Percentiles rank a stretch among this genome's conserved stretches.
These are phyloP conservation scores for Fusarium austroafricanum DNA, from an alignment of 2,329 filamentous ascomycete species.

Conservation along the genomic window DNA sequence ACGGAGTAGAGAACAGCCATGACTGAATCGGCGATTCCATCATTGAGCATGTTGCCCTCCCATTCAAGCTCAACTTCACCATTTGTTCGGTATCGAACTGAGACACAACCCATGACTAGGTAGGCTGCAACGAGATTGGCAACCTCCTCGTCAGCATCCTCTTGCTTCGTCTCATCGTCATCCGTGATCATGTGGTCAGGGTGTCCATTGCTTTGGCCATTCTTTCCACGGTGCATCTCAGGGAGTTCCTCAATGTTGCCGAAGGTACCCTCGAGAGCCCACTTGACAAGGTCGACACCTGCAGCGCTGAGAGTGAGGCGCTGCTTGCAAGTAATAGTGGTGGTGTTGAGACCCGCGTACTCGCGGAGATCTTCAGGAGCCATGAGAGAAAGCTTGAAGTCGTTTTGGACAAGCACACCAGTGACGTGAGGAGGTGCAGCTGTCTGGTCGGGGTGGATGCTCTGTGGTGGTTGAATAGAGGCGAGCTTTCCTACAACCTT, in stretches of 20 bases:
- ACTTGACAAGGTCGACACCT: slow-evolving; percentile 89
- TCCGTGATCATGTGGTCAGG: slow-evolving; percentile 52
- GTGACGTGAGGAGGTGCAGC: slow-evolving; percentile 71
- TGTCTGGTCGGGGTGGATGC: slow-evolving; percentile 34
- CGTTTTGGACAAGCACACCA: slow-evolving; percentile 95
- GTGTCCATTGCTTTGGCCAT: slow-evolving; percentile 50
- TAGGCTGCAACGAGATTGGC: slow-evolving; percentile 66
- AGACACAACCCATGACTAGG: slow-evolving; percentile 89
- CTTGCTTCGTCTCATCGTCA: slow-evolving; percentile 52
- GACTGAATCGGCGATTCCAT: slow-evolving; percentile 96
- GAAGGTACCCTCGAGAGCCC: slow-evolving; percentile 95
- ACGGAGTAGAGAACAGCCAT: slow-evolving; percentile 92
- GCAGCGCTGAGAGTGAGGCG: slow-evolving; percentile 88
- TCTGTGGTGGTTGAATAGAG: slow-evolving; percentile 75
- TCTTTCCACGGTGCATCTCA: slow-evolving; percentile 59
- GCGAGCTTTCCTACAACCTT: slow-evolving; percentile 97
- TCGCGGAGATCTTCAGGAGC: slow-evolving; percentile 94
- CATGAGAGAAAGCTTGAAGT: slow-evolving; percentile 98
- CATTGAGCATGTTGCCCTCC: slow-evolving; percentile 98
- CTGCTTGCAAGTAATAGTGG: slow-evolving; percentile 92
- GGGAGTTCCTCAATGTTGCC: slow-evolving; percentile 81
- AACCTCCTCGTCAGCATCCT: slow-evolving; percentile 75
- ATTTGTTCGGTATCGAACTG: slow-evolving; percentile 79
- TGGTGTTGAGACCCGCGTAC: slow-evolving; percentile 96
- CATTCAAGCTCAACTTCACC: slow-evolving; percentile 92